Evolutionary conservation across 2,329 filamentous ascomycete species (phyloP), one percentile per base, ranked within the genome.

Genomic region (Penicillium sp.): DNA sequence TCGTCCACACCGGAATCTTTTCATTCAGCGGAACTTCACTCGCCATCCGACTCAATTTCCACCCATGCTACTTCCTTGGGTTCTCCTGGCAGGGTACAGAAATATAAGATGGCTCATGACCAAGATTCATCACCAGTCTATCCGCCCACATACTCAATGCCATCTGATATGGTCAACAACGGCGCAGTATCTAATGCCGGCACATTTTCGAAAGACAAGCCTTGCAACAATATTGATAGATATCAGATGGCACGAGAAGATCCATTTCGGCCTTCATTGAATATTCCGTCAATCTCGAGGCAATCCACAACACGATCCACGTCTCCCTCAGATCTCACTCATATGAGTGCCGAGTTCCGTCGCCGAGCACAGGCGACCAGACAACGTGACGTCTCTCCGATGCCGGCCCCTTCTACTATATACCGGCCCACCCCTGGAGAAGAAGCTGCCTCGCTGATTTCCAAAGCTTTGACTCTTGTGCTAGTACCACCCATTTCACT

Each of bases 401-500:
- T 92, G 59, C 88, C 89, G 3, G 82, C 87, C 1, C 79, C 87
- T 0, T 86, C 87, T 7, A 89, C 87, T 57, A 75, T 92, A 10
- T 81, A 82, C 5, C 82, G 85, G 71, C 76, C 48, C 72, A 77
- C 56, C 69, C 76, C 35, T 72, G 79, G 81, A 52, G 78, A 81
- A 44, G 77, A 89, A 29, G 84, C 86, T 1, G 78, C 84, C 50
- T 83, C 86, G 3, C 83, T 96, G 29, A 82, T 96, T 26, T 84
- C 88, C 55, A 93, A 90, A 74, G 92, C 91, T 0, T 87, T 85
- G 61, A 87, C 90, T 51, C 82, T 95, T 29, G 82, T 96, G 4
- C 78, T 96, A 14, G 87, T 90, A 0, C 91, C 91, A n/a, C 91
- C 93, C 0, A 84, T 88, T 33, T 86, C 93, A 65, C 82, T 96